phyloP scores from a whole-genome alignment of 768 basidiomycete genomes.

The Heimioporus sp. region DNA sequence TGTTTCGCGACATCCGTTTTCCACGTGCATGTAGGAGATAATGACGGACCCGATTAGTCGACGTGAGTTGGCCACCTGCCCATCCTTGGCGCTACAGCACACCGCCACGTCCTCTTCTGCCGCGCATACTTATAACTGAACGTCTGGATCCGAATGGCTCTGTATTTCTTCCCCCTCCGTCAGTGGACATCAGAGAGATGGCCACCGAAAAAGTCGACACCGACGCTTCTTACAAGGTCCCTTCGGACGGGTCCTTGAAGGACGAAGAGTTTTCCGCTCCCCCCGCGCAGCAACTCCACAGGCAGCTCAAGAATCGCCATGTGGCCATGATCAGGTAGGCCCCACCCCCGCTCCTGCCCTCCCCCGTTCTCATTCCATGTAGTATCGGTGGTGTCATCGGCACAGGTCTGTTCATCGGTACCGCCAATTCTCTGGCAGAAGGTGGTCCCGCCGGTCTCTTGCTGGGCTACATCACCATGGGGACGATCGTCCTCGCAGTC shows the following conservation, averaged over 20 bases:
- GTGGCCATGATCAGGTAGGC: slow-evolving; percentile 77
- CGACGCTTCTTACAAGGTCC: neutral
- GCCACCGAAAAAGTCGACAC: slow-evolving; percentile 21
- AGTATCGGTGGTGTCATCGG: slow-evolving; percentile 61
- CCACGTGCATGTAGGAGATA: too few species aligned
- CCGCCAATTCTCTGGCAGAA: slow-evolving; percentile 43
- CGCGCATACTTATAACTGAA: neutral
- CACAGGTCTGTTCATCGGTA: slow-evolving; percentile 70
- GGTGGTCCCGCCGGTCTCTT: slow-evolving; percentile 77
- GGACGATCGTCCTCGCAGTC: slow-evolving; percentile 65
- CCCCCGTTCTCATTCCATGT: slow-evolving; percentile 2
- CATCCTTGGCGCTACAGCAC: too few species aligned
- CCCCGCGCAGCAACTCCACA: slow-evolving; percentile 33
- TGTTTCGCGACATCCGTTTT: too few species aligned
- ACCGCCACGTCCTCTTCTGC: neutral
- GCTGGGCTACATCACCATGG: slow-evolving; percentile 66
- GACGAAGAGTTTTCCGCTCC: slow-evolving; percentile 20
- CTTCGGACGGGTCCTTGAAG: slow-evolving; percentile 15
- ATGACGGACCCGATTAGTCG: too few species aligned
- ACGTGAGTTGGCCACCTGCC: too few species aligned
- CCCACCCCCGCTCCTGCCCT: neutral
- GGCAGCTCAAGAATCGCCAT: slow-evolving; percentile 75
- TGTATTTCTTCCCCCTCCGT: neutral
- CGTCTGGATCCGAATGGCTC: too few species aligned
- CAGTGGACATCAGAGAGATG: neutral